Evolutionary conservation across 1,284 basidiomycete genomes (phyloP), one percentile per base, ranked within the genome.

Genomic region (Chalciporus sp.): DNA sequence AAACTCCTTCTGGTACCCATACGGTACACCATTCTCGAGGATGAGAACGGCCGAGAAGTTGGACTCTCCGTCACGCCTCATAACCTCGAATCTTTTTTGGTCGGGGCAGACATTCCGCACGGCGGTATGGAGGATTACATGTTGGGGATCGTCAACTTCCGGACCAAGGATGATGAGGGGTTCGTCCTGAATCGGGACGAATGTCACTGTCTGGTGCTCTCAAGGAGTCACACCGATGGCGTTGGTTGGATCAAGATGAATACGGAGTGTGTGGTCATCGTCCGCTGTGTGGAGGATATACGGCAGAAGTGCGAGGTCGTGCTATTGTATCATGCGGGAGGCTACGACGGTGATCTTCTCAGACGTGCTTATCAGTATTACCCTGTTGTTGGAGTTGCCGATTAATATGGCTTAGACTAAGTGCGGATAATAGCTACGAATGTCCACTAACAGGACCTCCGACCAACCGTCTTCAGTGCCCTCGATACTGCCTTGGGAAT

Each of bases 211-310:
- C n/a, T n/a, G n/a, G n/a, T n/a, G n/a, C n/a, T n/a, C n/a, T n/a
- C n/a, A n/a, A n/a, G n/a, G n/a, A n/a, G n/a, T n/a, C n/a, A n/a
- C n/a, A n/a, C n/a, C n/a, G n/a, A n/a, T n/a, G n/a, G n/a, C n/a
- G n/a, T n/a, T n/a, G n/a, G n/a, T n/a, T n/a, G n/a, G n/a, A n/a
- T n/a, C n/a, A n/a, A n/a, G n/a, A n/a, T n/a, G n/a, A n/a, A n/a
- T n/a, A n/a, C n/a, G n/a, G n/a, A n/a, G n/a, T n/a, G n/a, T 6
- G 58, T 63, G 7, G 7, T 63, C n/a, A 61, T 61, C 10, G 55
- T 58, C 16, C 55, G 50, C 16, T 60, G 58, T 7, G 7, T 60
- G 26, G 55, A 54, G 17, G 42, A 42, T 29, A 48, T 61, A 42
- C 17, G 17, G 7, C 23, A 46, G 23, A 4, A 7, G 4, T 48